phyloP scores from a whole-genome alignment of 441 rosid species.

The Viola pubescens region DNA sequence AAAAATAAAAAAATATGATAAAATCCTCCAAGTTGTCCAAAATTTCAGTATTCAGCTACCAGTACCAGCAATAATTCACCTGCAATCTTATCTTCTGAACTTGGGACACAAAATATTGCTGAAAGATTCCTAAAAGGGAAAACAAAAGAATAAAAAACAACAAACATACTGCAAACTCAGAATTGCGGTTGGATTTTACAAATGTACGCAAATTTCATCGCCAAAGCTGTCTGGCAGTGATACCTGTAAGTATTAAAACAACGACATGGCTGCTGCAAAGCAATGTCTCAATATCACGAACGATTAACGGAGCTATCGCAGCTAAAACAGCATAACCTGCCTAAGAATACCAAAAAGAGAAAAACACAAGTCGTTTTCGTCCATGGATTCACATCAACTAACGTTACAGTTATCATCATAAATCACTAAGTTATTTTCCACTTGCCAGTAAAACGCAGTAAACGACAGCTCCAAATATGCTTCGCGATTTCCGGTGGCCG shows the following conservation, averaged over 20 bases:
- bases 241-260: constrained; percentile 70
- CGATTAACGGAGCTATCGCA: constrained; percentile 62
- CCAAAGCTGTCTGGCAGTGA: neutral
- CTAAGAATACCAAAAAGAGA: constrained; percentile 27
- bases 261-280: constrained; percentile 74
- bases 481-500: constrained; percentile 72
- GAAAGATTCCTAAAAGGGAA: constrained; percentile 57
- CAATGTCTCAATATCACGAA: constrained; percentile 35
- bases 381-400: neutral
- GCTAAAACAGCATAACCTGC: constrained; percentile 74
- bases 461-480: constrained; percentile 58
- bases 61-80: constrained; percentile 28
- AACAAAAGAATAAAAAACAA: neutral
- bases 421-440: constrained; percentile 6
- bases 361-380: neutral
- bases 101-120: constrained; percentile 84
- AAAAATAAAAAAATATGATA: constrained; percentile 15
- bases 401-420: neutral
- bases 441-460: constrained; percentile 69
- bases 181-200: neutral
- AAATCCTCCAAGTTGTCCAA: neutral
- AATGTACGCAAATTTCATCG: neutral
- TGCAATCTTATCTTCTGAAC: constrained; percentile 89
- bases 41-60: too few species aligned
- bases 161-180: neutral